These are phyloP conservation scores for Jackrogersella multiformis DNA, from an alignment of 495 filamentous ascomycete genomes.

Conservation along the genomic window DNA sequence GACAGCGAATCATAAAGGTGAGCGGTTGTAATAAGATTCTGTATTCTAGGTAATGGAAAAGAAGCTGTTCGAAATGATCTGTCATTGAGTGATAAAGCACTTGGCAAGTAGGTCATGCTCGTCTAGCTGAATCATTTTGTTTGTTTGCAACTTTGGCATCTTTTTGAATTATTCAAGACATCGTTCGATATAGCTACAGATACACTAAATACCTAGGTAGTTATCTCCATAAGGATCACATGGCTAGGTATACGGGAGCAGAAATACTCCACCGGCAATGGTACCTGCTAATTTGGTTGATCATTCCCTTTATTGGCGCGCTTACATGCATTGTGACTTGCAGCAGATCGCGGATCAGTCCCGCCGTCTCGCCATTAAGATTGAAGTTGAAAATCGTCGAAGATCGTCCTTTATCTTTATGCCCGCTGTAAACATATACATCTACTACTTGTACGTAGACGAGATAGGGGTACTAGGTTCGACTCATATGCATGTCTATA, in stretches of 20 bases:
- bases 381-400: constrained; percentile 25
- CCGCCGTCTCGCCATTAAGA: constrained; percentile 2
- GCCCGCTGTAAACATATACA: neutral
- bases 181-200: neutral
- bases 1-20: neutral
- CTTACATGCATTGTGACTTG: constrained; percentile 25
- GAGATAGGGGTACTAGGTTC: constrained; percentile 3
- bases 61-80: too few species aligned
- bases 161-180: neutral
- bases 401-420: constrained; percentile 5
- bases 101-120: too few species aligned
- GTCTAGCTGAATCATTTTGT: neutral
- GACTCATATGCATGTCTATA: constrained; percentile 1
- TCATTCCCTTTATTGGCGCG: constrained; percentile 22
- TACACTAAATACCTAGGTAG: too few species aligned
- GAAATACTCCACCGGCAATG: constrained; percentile 20
- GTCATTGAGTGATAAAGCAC: too few species aligned
- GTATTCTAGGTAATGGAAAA: too few species aligned
- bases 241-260: neutral
- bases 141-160: neutral
- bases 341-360: constrained; percentile 24
- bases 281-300: constrained; percentile 25
- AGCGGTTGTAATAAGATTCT: neutral
- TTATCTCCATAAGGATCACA: too few species aligned
- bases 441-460: neutral